Base-by-base conservation (phyloP, 306 rosid species). In the Cicer judaicum region DNA sequence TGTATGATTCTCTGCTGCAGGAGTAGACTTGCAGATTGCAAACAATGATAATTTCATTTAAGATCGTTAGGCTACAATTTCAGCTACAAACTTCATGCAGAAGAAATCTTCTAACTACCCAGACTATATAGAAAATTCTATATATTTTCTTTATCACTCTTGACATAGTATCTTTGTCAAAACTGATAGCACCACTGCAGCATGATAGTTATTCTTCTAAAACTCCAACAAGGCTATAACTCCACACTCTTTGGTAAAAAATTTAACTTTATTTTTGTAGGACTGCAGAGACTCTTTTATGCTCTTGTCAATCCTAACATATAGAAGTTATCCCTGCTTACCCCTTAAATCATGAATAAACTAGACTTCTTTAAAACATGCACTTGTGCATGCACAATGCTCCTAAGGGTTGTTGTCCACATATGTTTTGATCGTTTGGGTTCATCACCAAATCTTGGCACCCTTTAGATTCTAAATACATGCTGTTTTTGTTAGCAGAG, bases 1-100 rank as follows among this genome's bases (percentile, higher is more conserved):
- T 73, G 55, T 44, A 60, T 62, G 57, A 73, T 68, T 63, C 55
- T 46, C n/a, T 56, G 75, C 52, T 34, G 59, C 29, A 14, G 41
- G 64, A 50, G 3, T 9, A 60, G 50, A 56, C 69, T 76, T 56
- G 29, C 7, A 49, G 24, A 56, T 74, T 53, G 44, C 36, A 70
- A 46, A 38, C 54, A 53, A 44, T 40, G 67, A 16, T 42, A 3
- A 48, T 42, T 38, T 74, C 36, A 24, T 29, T 42, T 75, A 76
- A 65, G 67, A 36, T 44, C 8, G n/a, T 34, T 48, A 8, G 56
- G 34, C 57, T 78, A 39, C 60, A 54, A 68, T 63, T 54, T 74
- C 24, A 21, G 47, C 54, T 73, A 43, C 10, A 62, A 46, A 36
- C 72, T 52, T 73, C 15, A 36, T 10, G n/a, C 38, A 2, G 40